Percentiles rank a stretch among this genome's conserved stretches.
phyloP scores from a whole-genome alignment of 2,329 filamentous ascomycete genomes.

The Talaromyces marneffei region DNA sequence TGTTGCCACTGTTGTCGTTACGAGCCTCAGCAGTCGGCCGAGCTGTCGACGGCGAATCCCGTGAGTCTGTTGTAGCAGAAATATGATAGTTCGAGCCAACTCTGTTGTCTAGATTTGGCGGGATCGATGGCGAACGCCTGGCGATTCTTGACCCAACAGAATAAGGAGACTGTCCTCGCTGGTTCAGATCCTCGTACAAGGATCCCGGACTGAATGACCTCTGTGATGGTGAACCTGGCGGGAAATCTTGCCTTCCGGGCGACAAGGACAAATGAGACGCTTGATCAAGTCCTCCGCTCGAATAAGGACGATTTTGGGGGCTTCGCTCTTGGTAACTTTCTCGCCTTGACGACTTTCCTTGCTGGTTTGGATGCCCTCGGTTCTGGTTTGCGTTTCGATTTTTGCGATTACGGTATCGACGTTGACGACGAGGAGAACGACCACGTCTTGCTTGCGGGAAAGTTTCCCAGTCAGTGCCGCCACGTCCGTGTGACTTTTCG shows the following conservation, averaged over 20 bases:
- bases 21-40: conserved; percentile 28
- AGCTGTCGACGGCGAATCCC: conserved; percentile 30
- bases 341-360: conserved; percentile 31
- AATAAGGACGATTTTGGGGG: conserved; percentile 23
- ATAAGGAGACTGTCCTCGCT: conserved; percentile 32
- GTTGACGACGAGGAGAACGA: conserved; percentile 32
- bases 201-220: conserved; percentile 26
- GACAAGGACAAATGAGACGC: not conserved
- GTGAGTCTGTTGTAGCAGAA: conserved; percentile 23
- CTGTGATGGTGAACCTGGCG: not conserved
- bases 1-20: conserved; percentile 27
- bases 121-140: conserved; percentile 25
- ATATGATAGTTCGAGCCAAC: conserved; percentile 27
- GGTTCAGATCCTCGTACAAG: conserved; percentile 23
- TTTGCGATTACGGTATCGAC: conserved; percentile 22
- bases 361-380: conserved; percentile 32
- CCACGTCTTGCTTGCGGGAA: conserved; percentile 37
- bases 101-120: conserved; percentile 17
- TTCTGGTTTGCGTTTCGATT: conserved; percentile 28
- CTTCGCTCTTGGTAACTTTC: conserved; percentile 24
- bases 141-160: conserved; percentile 30
- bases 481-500: conserved; percentile 25
- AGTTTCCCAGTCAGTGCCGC: conserved; percentile 27
- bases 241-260: conserved; percentile 19
- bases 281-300: conserved; percentile 24